Conservation (phyloP, 2,329 filamentous ascomycete genomes). For the Hypoxylon sp. region DNA sequence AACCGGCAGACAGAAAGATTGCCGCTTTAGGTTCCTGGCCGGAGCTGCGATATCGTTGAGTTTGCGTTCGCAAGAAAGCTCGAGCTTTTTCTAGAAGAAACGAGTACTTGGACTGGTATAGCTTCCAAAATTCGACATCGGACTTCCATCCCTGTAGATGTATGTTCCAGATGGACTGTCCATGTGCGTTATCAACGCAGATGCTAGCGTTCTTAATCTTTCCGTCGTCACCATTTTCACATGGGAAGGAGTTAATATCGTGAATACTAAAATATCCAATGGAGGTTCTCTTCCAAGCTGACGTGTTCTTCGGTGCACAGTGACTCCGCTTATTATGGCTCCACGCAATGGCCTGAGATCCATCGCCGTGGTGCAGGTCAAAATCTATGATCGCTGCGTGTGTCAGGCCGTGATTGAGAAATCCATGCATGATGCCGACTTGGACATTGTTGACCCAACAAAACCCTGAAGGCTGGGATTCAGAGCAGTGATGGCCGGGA, state of each 20-base stretch:
- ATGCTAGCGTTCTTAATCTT: conserved; percentile 95
- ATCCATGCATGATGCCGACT: conserved; percentile 92
- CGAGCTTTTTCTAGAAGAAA: conserved; percentile 85
- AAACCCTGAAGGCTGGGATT: conserved; percentile 90
- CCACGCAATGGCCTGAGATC: conserved; percentile 96
- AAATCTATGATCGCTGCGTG: conserved; percentile 96
- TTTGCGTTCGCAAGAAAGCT: conserved; percentile 79
- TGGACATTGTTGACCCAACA: conserved; percentile 99
- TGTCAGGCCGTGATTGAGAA: conserved; percentile 85
- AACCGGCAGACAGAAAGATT: conserved; percentile 95
- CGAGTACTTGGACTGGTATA: conserved; percentile 85
- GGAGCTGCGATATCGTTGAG: conserved; percentile 70
- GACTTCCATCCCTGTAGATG: conserved; percentile 91
- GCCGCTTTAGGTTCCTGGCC: conserved; percentile 80
- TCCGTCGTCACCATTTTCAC: conserved; percentile 90
- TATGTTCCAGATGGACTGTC: conserved; percentile 95
- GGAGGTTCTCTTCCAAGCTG: conserved; percentile 82
- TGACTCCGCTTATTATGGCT: conserved; percentile 82
- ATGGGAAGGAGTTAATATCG: conserved; percentile 98
- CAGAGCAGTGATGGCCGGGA: conserved; percentile 95
- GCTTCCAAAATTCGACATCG: conserved; percentile 85
- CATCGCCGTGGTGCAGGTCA: conserved; percentile 91
- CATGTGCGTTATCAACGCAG: conserved; percentile 93
- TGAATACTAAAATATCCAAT: conserved; percentile 98
- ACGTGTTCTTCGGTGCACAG: conserved; percentile 71